These are phyloP conservation scores for Mycosphaerelloides madeirae DNA, from an alignment of 2,329 filamentous ascomycete genomes.

Conservation along the genomic window DNA sequence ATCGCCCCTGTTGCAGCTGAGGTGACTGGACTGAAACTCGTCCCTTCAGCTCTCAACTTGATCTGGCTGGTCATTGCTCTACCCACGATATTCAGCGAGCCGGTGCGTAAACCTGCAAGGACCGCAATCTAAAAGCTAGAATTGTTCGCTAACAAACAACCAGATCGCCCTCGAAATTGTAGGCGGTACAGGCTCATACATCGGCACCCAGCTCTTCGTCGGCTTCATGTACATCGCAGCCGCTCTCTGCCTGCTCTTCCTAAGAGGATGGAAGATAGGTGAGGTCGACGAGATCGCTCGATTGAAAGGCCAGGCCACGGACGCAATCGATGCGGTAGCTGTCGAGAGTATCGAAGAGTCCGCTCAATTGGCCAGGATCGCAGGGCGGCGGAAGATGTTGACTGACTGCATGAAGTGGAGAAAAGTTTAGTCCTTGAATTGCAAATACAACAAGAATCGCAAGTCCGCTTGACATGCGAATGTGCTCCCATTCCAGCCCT, in stretches of 20 bases:
- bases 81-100: slow-evolving; percentile 61
- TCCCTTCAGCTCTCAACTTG: slow-evolving; percentile 66
- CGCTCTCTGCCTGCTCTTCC: slow-evolving; percentile 49
- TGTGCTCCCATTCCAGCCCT: too few species aligned
- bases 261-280: slow-evolving; percentile 58
- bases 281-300: slow-evolving; percentile 44
- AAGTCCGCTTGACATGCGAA: too few species aligned
- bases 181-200: slow-evolving; percentile 46
- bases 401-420: slow-evolving; percentile 28
- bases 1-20: slow-evolving; percentile 67
- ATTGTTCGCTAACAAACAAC: too few species aligned
- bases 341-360: slow-evolving; percentile 20
- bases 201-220: slow-evolving; percentile 56
- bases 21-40: slow-evolving; percentile 63
- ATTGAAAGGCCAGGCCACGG: slow-evolving; percentile 25
- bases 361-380: slow-evolving; percentile 19
- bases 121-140: too few species aligned
- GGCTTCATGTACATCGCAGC: slow-evolving; percentile 60
- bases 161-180: slow-evolving; percentile 52
- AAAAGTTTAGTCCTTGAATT: slow-evolving; percentile 24
- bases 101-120: slow-evolving; percentile 27
- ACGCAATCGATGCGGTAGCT: slow-evolving; percentile 22
- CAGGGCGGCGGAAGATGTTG: slow-evolving; percentile 25
- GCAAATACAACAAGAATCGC: neutral
- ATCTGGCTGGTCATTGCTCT: slow-evolving; percentile 68